phyloP scores from a whole-genome alignment of 257 asterid species.

The Ehretia macrophylla region DNA sequence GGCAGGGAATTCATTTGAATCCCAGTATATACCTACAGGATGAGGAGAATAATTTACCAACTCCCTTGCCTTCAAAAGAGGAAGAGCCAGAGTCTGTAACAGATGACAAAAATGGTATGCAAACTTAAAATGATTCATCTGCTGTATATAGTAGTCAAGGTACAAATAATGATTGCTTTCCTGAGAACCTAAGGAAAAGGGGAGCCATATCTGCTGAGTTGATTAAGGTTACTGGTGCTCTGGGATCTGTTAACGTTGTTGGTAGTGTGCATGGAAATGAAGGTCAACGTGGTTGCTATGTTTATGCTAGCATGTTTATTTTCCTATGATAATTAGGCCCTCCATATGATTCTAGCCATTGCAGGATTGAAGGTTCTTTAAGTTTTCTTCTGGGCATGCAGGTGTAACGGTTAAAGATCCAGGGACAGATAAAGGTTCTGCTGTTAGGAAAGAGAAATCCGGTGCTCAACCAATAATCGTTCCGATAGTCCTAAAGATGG shows the following conservation, averaged over 20 bases:
- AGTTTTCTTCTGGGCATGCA: constrained; percentile 29
- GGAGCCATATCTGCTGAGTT: constrained; percentile 34
- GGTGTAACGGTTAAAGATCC: constrained; percentile 50
- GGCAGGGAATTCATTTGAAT: constrained; percentile 98
- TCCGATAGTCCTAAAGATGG: constrained; percentile 90
- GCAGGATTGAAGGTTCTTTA: constrained; percentile 7
- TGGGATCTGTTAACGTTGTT: constrained; percentile 46
- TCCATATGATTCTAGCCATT: too few species aligned
- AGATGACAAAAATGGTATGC: constrained; percentile 34
- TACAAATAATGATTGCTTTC: constrained; percentile 11
- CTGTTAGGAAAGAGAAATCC: constrained; percentile 51
- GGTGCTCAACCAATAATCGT: constrained; percentile 85
- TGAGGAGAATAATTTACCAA: constrained; percentile 63
- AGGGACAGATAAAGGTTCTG: constrained; percentile 27
- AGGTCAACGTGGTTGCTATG: constrained; percentile 32
- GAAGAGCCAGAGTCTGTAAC: constrained; percentile 38
- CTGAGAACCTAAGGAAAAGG: constrained; percentile 23
- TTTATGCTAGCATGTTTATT: background rate
- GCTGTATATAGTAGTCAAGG: constrained; percentile 26
- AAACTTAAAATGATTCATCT: constrained; percentile 27
- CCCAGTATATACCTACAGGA: constrained; percentile 96
- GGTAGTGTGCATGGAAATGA: constrained; percentile 25
- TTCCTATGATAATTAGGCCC: constrained; percentile 7
- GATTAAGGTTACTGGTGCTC: constrained; percentile 43
- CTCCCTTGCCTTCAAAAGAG: constrained; percentile 38